phyloP scores from a whole-genome alignment of 2,329 filamentous ascomycete genomes.

The Nemania sp. region DNA sequence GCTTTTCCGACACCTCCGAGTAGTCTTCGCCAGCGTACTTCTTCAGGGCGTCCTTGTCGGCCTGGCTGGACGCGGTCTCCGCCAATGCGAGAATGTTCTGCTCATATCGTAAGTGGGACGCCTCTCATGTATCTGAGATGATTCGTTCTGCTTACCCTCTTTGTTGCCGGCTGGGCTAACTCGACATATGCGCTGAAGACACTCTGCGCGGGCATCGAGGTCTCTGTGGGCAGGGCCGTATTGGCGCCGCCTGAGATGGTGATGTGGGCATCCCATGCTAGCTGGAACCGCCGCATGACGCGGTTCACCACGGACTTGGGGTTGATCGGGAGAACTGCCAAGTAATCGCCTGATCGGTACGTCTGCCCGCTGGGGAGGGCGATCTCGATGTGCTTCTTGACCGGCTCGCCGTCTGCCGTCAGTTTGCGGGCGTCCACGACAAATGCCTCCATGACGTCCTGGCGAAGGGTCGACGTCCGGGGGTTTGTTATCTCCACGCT shows the following conservation, averaged over 20 bases:
- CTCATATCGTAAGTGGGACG: slow-evolving; percentile 18
- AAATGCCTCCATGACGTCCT: slow-evolving; percentile 65
- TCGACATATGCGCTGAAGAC: slow-evolving; percentile 74
- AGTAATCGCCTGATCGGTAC: slow-evolving; percentile 77
- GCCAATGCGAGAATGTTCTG: slow-evolving; percentile 47
- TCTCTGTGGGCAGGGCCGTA: slow-evolving; percentile 58
- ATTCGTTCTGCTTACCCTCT: slow-evolving; percentile 52
- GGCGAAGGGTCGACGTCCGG: slow-evolving; percentile 61
- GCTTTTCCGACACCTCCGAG: slow-evolving; percentile 55
- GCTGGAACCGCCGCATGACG: slow-evolving; percentile 66
- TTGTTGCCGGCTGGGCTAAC: slow-evolving; percentile 72
- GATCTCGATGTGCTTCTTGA: slow-evolving; percentile 70
- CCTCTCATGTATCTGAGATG: neutral
- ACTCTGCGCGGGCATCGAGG: slow-evolving; percentile 63
- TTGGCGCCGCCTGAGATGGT: slow-evolving; percentile 59
- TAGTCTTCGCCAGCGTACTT: slow-evolving; percentile 54
- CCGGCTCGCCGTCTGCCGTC: slow-evolving; percentile 53
- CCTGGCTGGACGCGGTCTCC: slow-evolving; percentile 35
- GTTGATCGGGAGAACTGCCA: slow-evolving; percentile 75
- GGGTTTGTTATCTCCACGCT: slow-evolving; percentile 58
- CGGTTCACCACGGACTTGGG: slow-evolving; percentile 63
- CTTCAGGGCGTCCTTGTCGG: slow-evolving; percentile 47
- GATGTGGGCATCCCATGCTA: slow-evolving; percentile 71
- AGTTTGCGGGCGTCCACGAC: slow-evolving; percentile 60
- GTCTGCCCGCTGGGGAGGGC: slow-evolving; percentile 67